A percentile compares a stretch with the other conserved stretches of the same genome.
Conservation (phyloP, 176 grass and related monocot genomes). For the Dactylis glomerata region DNA sequence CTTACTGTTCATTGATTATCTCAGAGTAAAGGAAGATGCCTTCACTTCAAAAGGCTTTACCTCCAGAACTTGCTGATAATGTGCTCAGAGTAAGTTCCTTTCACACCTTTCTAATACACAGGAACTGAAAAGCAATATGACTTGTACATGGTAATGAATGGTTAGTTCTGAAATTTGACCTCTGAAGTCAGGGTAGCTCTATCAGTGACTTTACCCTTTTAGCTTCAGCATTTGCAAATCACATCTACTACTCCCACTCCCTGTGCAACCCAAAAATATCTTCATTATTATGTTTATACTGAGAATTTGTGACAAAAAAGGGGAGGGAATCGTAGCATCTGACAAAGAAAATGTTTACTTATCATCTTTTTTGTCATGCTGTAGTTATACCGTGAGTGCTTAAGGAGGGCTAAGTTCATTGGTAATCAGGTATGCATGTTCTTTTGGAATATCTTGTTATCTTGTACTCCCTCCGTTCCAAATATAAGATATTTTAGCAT, state of each 20-base stretch:
- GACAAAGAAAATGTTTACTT: not conserved
- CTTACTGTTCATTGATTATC: not conserved
- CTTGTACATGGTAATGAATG: conserved; percentile 2
- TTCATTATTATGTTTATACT: conserved; percentile 2
- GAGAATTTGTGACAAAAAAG: not conserved
- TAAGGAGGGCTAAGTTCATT: conserved; percentile 63
- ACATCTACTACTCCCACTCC: not conserved
- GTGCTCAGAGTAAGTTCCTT: conserved; percentile 60
- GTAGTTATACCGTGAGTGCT: conserved; percentile 63
- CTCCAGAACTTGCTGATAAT: conserved; percentile 71
- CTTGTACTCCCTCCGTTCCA: no score
- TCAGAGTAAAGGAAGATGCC: conserved; percentile 47
- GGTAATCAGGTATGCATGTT: conserved; percentile 53
- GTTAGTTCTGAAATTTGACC: not conserved
- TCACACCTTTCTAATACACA: not conserved
- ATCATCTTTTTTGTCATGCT: conserved; percentile 1
- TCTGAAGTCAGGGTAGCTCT: not conserved
- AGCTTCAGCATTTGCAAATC: not conserved
- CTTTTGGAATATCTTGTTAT: not conserved
- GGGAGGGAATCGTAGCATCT: not conserved
- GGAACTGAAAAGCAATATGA: not conserved
- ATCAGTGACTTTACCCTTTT: not conserved
- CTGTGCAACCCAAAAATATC: not conserved
- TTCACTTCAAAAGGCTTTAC: conserved; percentile 60
- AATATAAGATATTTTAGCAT: no score